Base-by-base conservation (phyloP, 1,284 basidiomycete genomes). In the Spongispora temasekensis region DNA sequence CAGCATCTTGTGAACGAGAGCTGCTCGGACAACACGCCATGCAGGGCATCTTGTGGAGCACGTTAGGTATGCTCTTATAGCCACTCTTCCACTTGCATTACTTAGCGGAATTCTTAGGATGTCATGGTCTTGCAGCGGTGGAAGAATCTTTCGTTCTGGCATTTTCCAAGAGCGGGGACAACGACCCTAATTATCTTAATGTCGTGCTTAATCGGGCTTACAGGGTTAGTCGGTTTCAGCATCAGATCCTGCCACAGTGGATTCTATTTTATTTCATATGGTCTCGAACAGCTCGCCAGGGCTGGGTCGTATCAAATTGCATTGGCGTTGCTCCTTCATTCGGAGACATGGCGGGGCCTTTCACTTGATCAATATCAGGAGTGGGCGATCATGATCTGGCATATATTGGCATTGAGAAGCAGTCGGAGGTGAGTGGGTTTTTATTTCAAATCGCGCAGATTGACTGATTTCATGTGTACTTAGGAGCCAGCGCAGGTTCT, bases 301-400 rank as follows among this genome's bases (percentile, higher is more conserved):
- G 85, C 87, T 73, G 91, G 91, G 8, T 74, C 79, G 17, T 90
- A 90, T 70, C 76, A 82, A 54, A 79, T 83, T 61, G 84, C 86
- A 4, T 74, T 93, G 37, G 75, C 82, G n/a, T 77, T 82, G 40
- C 78, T 93, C 21, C 75, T 93, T 15, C 83, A 89, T 58, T 86
- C 90, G 3, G 77, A 81, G 40, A 83, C 87, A 19, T 93, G 91
- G 91, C 77, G 80, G 5, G 84, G 87, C 7, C 75, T 93, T 52
- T 78, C 80, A 12, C 70, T 90, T 23, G 76, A 81, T 44, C 87
- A 90, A 70, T 90, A 90, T 71, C 76, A 78, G 31, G 74, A 80
- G 37, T 93, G 91, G 91, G 86, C 88, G 17, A 78, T 81, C 58
- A 83, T 89, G 68, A 81, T 93, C 37, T 93, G 91, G 91, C 84